Conservation (phyloP, 1,284 basidiomycete species). For the Sporisorium reilianum region DNA sequence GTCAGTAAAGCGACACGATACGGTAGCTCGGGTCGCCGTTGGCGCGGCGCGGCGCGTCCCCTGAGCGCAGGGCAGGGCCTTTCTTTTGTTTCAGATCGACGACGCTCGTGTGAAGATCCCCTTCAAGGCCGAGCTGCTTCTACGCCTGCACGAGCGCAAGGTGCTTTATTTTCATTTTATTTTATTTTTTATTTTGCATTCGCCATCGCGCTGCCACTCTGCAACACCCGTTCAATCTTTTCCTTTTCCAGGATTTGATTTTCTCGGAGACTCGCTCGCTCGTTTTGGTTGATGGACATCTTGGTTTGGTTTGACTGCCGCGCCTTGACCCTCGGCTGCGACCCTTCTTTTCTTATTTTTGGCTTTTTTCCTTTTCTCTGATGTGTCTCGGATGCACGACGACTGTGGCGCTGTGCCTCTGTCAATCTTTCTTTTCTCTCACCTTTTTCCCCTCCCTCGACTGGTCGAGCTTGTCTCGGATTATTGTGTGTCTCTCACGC, state of each 20-base stretch:
- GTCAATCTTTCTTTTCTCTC: neutral
- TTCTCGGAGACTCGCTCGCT: too few relatives aligned
- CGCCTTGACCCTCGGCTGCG: neutral
- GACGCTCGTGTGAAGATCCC: neutral
- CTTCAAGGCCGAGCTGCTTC: too few relatives aligned
- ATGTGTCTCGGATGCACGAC: conserved; percentile 3
- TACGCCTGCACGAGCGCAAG: too few relatives aligned
- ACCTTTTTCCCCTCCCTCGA: neutral
- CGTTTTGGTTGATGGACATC: too few relatives aligned
- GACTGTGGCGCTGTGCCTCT: neutral
- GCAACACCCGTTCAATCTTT: too few relatives aligned
- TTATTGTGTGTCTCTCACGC: neutral
- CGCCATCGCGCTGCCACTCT: neutral
- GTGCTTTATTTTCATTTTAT: conserved; percentile 1
- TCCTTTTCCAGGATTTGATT: too few relatives aligned
- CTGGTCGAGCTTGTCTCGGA: neutral
- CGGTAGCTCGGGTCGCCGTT: conserved; percentile 3
- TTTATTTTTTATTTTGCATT: neutral
- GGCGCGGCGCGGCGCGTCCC: too few relatives aligned
- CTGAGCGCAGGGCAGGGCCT: neutral
- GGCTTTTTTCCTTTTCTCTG: neutral
- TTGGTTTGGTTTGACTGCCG: too few relatives aligned
- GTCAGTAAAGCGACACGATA: neutral
- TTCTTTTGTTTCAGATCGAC: conserved; percentile 1
- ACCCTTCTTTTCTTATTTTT: neutral